Evolutionary conservation across 495 filamentous ascomycete species (phyloP).

Genomic region (Hyaloscypha variabilis): DNA sequence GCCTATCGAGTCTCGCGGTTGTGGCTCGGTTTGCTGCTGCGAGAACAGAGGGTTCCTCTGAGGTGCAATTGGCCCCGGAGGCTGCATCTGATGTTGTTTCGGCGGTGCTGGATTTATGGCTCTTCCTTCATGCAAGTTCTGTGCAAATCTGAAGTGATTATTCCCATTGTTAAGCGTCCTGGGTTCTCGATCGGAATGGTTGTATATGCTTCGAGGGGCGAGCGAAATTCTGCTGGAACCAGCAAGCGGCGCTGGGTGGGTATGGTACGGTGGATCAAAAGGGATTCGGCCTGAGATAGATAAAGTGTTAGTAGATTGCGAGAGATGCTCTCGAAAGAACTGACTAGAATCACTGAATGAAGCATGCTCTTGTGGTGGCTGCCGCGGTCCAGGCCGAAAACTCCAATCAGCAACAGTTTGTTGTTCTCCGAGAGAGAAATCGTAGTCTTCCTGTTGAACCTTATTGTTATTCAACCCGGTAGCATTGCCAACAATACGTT

Average conservation of each 20-base stretch:
- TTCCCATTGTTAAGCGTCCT: slow-evolving; percentile 25
- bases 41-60: background rate
- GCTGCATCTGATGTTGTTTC: background rate
- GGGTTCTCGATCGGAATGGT: slow-evolving; percentile 17
- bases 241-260: background rate
- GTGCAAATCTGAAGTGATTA: slow-evolving; percentile 30
- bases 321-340: background rate
- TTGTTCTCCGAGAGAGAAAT: slow-evolving; percentile 9
- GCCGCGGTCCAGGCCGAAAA: slow-evolving; percentile 13
- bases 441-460: background rate
- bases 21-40: background rate
- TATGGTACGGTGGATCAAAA: slow-evolving; percentile 3
- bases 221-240: slow-evolving; percentile 23
- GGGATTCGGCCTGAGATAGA: slow-evolving; percentile 6
- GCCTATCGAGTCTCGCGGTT: slow-evolving; percentile 9
- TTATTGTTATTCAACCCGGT: slow-evolving; percentile 4
- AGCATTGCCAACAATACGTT: slow-evolving; percentile 26
- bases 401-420: slow-evolving; percentile 2
- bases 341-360: slow-evolving; percentile 17
- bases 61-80: background rate
- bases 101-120: background rate
- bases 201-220: slow-evolving; percentile 18
- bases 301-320: background rate
- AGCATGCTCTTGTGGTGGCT: slow-evolving; percentile 1
- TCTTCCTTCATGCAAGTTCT: slow-evolving; percentile 24